phyloP scores from a whole-genome alignment of 352 stramenopile genomes.

The Phytophthora podocarpi region DNA sequence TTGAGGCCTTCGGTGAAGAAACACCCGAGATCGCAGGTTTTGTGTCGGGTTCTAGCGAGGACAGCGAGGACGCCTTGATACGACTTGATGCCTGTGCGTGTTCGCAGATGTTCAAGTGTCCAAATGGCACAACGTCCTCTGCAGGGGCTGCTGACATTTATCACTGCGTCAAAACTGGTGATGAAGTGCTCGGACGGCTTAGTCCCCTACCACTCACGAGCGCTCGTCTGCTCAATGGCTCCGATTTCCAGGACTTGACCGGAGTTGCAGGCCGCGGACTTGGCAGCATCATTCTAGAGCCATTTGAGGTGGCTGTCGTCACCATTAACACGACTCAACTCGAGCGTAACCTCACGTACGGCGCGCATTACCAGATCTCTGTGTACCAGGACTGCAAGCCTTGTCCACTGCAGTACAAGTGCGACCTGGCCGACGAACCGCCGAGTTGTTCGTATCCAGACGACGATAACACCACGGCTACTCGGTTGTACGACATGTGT shows the following conservation, averaged over 20 bases:
- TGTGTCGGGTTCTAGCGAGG: conserved; percentile 30
- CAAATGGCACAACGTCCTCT: conserved; percentile 90
- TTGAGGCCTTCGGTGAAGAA: conserved; percentile 89
- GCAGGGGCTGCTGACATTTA: conserved; percentile 77
- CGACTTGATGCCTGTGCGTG: conserved; percentile 94
- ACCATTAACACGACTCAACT: conserved; percentile 94
- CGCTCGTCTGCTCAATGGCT: conserved; percentile 56
- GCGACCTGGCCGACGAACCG: conserved; percentile 52
- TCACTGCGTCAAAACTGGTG: conserved; percentile 90
- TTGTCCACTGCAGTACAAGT: conserved; percentile 93
- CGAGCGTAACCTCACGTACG: conserved; percentile 95
- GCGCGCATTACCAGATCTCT: conserved; percentile 94
- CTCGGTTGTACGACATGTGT: conserved; percentile 54
- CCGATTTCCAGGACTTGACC: conserved; percentile 81
- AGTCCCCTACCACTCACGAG: conserved; percentile 75
- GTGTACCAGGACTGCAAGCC: conserved; percentile 96
- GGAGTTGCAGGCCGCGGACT: conserved; percentile 55
- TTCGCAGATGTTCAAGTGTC: conserved; percentile 92
- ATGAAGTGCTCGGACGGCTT: conserved; percentile 90
- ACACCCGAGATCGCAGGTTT: conserved; percentile 83
- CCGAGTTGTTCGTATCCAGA: conserved; percentile 72
- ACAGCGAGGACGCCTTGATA: conserved; percentile 42
- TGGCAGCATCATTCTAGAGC: conserved; percentile 76
- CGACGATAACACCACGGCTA: conserved; percentile 47
- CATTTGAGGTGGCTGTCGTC: conserved; percentile 91